phyloP scores from a whole-genome alignment of 108 stramenopile genomes.

The Cyclotella kingstonii region DNA sequence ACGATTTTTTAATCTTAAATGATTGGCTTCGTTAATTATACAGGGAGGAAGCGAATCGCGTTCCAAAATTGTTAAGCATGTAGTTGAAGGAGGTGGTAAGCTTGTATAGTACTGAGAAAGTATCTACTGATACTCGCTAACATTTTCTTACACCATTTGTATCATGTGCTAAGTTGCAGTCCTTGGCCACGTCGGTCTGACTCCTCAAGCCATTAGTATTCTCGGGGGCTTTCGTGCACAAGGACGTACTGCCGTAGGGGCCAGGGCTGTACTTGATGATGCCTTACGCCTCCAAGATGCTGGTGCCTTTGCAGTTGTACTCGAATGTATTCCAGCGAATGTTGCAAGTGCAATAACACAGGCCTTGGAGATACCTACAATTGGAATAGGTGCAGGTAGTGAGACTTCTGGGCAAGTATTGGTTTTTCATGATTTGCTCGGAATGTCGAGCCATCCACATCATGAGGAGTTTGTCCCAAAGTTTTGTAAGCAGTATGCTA shows the following conservation, averaged over 20 bases:
- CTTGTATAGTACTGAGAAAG: neutral
- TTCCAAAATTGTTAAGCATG: slow-evolving; percentile 69
- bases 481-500: slow-evolving; percentile 96
- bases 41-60: slow-evolving; percentile 71
- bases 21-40: no score
- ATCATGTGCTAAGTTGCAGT: no score
- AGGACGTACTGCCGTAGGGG: slow-evolving; percentile 91
- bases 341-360: slow-evolving; percentile 92
- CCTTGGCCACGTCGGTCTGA: slow-evolving; percentile 97
- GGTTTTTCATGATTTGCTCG: slow-evolving; percentile 99
- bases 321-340: slow-evolving; percentile 95
- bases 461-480: slow-evolving; percentile 96
- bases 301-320: slow-evolving; percentile 92
- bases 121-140: neutral
- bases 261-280: slow-evolving; percentile 85
- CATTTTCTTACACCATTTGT: slow-evolving; percentile 9
- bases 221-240: slow-evolving; percentile 98
- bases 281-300: slow-evolving; percentile 94
- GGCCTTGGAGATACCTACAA: slow-evolving; percentile 95
- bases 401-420: slow-evolving; percentile 89
- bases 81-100: slow-evolving; percentile 90
- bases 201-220: slow-evolving; percentile 94
- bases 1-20: no score
- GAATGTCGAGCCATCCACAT: slow-evolving; percentile 96
- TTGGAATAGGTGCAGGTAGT: slow-evolving; percentile 98